Base-by-base conservation (phyloP, 169 alveolate genomes). In the Ichthyophthirius multifiliis region DNA sequence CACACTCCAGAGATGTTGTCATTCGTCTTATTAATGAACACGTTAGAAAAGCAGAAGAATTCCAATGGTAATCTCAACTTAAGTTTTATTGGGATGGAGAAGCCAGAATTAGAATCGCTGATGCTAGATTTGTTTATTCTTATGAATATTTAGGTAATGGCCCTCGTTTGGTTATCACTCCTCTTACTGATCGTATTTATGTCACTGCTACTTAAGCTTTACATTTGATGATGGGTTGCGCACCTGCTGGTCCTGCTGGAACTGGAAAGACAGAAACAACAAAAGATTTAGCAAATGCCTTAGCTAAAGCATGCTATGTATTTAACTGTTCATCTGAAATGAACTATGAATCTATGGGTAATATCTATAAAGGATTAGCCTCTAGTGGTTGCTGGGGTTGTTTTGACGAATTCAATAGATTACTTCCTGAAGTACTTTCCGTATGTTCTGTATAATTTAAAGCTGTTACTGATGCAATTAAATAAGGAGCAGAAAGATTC, bases 211-310 rank as follows among this genome's bases (percentile, higher is more conserved):
- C 99, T 3, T 98, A 97, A 90, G 99, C 99, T 9, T 90, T 97
- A 41, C 98, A 97, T 81, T 91, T 97, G 85, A 95, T 95, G 87
- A 96, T 97, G 99, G 99, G 99, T 77, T 97, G 99, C 88, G 98
- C 99, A 1, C 99, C 99, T 9, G 99, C 99, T 32, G 99, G 99
- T 16, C 99, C 99, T 10, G 99, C 99, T 12, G 99, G 99, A 32
- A 97, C 99, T 6, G 99, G 99, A 5, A 97, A 97, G 90, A 97
- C 99, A 9, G 99, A 97, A 86, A 94, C 98, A 23, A 97, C 98
- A 74, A 97, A 97, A 90, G 99, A 96, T 89, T 92, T 97, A 78
- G 98, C 99, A 2, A 95, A 97, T 32, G 98, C 98, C n/a, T 84
- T 97, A 92, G 99, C 97, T 62, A 97, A 97, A 90, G 98, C 98